Evolutionary conservation across 1,139 yeast genomes (phyloP), one percentile per base, ranked within the genome.

Genomic region (Candida gigantensis): DNA sequence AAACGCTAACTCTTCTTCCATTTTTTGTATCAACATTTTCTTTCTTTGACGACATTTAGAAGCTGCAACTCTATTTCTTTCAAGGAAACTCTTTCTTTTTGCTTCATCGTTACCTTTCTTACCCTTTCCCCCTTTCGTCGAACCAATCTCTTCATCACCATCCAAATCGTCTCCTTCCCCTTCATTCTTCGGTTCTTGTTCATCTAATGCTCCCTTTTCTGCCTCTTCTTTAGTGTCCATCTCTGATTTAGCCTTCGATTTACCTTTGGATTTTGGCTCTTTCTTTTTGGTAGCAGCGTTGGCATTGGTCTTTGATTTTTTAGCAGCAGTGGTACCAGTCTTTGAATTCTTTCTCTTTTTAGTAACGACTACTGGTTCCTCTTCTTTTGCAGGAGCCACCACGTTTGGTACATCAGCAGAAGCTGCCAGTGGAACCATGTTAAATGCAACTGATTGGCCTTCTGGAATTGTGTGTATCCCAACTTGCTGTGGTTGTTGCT

Each of bases 21-120:
- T 82, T 48, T 83, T 84, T 41, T 79, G 82, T 29, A 88, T 76
- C 71, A 86, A 84, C 56, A 87, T 90, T 65, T 94, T 92, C 72
- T 92, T 94, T 37, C 97, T 77, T 60, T 87, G 95, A 41, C 99
- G 79, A 66, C 97, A 94, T 60, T 89, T 90, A 26, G 94, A 81
- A 0, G 98, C 98, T 0, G 99, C 99, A 10, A 92, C 79, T 43
- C 98, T 74, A 58, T 92, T 92, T 44, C 97, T 72, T 57, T 92
- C 98, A 47, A 92, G 64, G 51, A 92, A 92, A 47, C 75, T 82
- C 56, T 81, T 80, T 21, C 97, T 76, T 55, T 85, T 88, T 32
- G 84, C 92, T 33, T 49, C 57, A 23, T 57, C 60, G 2, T 48
- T 19, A 12, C 18, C 10, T 13, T 20, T 13, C 11, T 6, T 15